Conservation (phyloP, 495 filamentous ascomycete species). For the Schizothecium vesticola region DNA sequence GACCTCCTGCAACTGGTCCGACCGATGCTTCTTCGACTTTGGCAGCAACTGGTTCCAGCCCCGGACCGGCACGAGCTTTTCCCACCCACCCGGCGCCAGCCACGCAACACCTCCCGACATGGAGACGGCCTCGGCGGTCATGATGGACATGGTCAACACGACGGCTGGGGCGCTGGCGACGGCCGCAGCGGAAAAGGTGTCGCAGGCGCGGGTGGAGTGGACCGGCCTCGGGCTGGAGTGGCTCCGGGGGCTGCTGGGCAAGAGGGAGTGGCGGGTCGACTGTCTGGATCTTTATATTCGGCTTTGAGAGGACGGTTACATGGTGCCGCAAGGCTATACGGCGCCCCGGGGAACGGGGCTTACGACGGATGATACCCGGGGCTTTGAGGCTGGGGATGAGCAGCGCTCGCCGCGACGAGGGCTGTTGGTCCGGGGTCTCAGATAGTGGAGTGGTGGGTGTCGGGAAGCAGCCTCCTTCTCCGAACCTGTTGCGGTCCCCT, state of each 20-base stretch:
- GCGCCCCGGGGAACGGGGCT: not conserved
- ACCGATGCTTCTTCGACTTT: conserved; percentile 83
- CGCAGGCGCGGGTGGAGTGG: conserved; percentile 58
- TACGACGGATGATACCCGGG: too few species aligned
- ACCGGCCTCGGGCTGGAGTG: conserved; percentile 78
- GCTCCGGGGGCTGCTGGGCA: conserved; percentile 68
- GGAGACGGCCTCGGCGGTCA: conserved; percentile 32
- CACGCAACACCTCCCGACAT: conserved; percentile 28
- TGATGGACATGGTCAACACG: conserved; percentile 60
- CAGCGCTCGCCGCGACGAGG: not conserved
- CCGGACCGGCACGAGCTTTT: conserved; percentile 29
- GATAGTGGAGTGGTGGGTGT: not conserved
- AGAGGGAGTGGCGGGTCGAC: conserved; percentile 74
- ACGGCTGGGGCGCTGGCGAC: conserved; percentile 62
- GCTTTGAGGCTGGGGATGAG: not conserved
- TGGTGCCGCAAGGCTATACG: not conserved
- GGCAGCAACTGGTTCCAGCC: conserved; percentile 79
- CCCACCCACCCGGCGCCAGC: conserved; percentile 25
- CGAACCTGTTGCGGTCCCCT: not conserved
- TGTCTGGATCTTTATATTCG: conserved; percentile 78
- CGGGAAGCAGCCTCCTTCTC: not conserved
- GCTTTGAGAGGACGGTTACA: conserved; percentile 37
- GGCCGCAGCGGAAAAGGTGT: conserved; percentile 59
- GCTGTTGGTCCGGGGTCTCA: not conserved
- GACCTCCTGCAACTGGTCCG: conserved; percentile 87